These are phyloP conservation scores for Gossypium lobatum DNA, from an alignment of 441 rosid genomes.

Conservation along the genomic window DNA sequence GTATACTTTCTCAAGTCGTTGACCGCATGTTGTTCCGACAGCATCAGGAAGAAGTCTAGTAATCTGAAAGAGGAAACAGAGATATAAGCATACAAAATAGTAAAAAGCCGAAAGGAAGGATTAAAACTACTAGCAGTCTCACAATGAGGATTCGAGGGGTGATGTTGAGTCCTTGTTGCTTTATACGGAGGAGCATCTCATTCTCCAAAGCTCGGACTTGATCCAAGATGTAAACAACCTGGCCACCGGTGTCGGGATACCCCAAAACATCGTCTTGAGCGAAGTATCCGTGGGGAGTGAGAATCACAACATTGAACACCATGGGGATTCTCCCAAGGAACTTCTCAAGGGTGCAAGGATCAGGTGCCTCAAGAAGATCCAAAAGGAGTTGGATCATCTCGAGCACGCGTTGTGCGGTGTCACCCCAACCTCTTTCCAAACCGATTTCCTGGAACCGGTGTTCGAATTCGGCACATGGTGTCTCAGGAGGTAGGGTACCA, in stretches of 20 bases:
- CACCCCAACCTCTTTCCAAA: constrained; percentile 78
- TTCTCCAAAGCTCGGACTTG: constrained; percentile 92
- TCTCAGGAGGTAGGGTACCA: constrained; percentile 30
- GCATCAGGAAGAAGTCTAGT: constrained; percentile 96
- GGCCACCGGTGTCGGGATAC: constrained; percentile 98
- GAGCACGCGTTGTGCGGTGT: constrained; percentile 54
- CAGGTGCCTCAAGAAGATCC: constrained; percentile 84
- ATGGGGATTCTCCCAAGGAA: constrained; percentile 75
- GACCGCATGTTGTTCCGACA: constrained; percentile 89
- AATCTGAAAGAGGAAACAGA: constrained; percentile 37
- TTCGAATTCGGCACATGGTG: constrained; percentile 49
- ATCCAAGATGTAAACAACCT: constrained; percentile 94
- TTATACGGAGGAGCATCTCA: constrained; percentile 84
- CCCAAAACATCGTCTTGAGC: constrained; percentile 91
- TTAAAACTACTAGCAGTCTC: constrained; percentile 17
- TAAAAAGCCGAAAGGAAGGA: neutral
- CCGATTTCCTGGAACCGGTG: constrained; percentile 70
- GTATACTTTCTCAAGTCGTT: constrained; percentile 81
- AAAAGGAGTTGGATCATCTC: constrained; percentile 74
- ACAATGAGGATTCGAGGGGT: constrained; percentile 91
- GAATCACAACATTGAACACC: constrained; percentile 84
- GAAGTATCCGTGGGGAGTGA: constrained; percentile 81
- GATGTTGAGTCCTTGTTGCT: constrained; percentile 87
- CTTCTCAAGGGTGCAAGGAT: constrained; percentile 73
- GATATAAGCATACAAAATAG: constrained; percentile 8